Conservation (phyloP, 345 rosid species). For the Nephelium lappaceum region DNA sequence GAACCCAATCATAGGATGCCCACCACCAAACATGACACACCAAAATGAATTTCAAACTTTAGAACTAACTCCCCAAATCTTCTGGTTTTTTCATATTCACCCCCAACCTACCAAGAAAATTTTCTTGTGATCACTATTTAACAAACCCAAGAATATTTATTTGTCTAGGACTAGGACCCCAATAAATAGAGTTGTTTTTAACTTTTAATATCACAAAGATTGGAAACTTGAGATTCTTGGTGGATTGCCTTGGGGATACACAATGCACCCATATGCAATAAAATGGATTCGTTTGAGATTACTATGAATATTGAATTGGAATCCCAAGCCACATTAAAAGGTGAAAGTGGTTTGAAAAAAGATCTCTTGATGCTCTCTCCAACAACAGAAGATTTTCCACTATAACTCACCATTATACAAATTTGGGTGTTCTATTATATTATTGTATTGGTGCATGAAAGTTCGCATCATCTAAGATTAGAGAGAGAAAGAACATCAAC, state of each 20-base stretch:
- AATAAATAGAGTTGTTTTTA: neutral
- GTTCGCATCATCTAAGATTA: too few species aligned
- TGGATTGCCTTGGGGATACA: neutral
- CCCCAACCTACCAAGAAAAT: too few species aligned
- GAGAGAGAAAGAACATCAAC: too few species aligned
- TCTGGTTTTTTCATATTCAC: too few species aligned
- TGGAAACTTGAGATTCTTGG: neutral
- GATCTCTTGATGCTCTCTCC: neutral
- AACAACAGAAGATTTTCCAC: neutral
- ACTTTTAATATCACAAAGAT: neutral
- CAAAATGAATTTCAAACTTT: too few species aligned
- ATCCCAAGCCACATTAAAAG: neutral
- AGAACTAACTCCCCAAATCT: too few species aligned
- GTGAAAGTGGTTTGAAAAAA: neutral
- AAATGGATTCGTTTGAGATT: neutral
- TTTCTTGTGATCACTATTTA: too few species aligned
- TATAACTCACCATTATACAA: neutral
- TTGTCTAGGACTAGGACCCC: neutral
- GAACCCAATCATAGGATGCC: neutral
- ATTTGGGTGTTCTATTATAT: neutral
- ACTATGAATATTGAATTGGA: neutral
- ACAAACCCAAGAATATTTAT: too few species aligned
- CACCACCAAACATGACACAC: neutral
- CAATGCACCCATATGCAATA: neutral
- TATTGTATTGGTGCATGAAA: neutral